Evolutionary conservation across 768 basidiomycete genomes (phyloP), one percentile per base, ranked within the genome.

Genomic region (Cantharellus anzutake): DNA sequence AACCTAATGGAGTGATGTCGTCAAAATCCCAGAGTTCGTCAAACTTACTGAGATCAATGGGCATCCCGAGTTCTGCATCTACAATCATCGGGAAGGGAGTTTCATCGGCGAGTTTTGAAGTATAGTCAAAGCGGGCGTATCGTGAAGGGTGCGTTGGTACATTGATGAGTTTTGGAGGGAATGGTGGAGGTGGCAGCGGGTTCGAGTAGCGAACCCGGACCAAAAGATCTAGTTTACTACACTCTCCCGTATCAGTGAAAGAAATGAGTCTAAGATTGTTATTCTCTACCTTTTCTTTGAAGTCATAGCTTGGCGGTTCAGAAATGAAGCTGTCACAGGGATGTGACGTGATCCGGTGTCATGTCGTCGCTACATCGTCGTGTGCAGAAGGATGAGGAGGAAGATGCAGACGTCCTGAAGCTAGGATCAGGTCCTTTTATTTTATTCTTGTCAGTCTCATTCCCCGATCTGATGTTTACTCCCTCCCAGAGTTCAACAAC

Each of bases 1-100:
- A 11, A 20, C 44, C 44, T 11, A 11, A 29, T 48, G 11, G 14
- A 48, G 44, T 20, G 44, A 48, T 86, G 44, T 11, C 11, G 29
- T 48, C 44, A 48, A 11, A 48, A 56, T 85, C 81, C 88, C 86
- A 92, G 16, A 94, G 71, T 41, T 80, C 84, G 59, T 84, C 83
- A 77, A 82, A 92, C 59, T 77, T 79, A 16, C 85, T 84, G 53
- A 94, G 72, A 68, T 98, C 89, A 35, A 99, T 71, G 0, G 93
- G 92, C 92, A 99, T 93, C 0, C 96, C 96, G 64, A 84, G 84
- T 69, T 99, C 96, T 0, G 88, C 89, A 65, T 99, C 96, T 1
- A 97, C 84, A 64, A 98, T 84, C 89, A 98, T 92, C 0, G 96
- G 94, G 20, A 96, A 69, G 0, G 86, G 84, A 5, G 82, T 80